phyloP scores from a whole-genome alignment of 768 basidiomycete genomes.

The Russula ochroleuca region DNA sequence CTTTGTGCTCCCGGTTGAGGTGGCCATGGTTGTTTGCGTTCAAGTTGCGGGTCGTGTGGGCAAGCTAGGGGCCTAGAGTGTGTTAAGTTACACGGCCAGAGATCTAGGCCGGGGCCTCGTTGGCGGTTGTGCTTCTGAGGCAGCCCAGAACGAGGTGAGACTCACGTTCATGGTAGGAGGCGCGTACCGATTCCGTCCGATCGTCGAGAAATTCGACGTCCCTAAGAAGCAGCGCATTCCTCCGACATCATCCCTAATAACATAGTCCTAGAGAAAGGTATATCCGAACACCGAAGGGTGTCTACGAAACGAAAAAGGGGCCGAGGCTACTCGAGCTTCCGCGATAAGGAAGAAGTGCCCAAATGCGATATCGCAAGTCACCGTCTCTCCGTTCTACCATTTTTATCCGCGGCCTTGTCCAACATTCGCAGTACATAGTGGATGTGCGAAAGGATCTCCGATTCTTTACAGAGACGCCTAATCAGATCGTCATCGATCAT shows the following conservation, averaged over 20 bases:
- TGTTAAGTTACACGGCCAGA: neutral
- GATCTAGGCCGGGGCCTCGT: constrained; percentile 3
- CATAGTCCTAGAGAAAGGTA: too few species aligned
- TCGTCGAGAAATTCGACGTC: neutral
- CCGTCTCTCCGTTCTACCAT: neutral
- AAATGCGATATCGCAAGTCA: neutral
- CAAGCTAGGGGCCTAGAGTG: neutral
- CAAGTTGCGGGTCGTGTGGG: constrained; percentile 9
- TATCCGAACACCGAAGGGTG: neutral
- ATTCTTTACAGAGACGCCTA: neutral
- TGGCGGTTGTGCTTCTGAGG: neutral
- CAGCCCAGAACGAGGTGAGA: constrained; percentile 1
- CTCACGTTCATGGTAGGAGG: neutral
- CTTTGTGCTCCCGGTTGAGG: constrained; percentile 7
- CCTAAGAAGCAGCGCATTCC: neutral
- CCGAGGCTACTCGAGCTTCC: neutral
- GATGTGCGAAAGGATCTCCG: neutral
- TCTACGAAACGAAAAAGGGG: neutral
- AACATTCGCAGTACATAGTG: too few species aligned
- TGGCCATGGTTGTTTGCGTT: constrained; percentile 6
- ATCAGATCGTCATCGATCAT: neutral
- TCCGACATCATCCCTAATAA: neutral
- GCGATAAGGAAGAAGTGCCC: neutral
- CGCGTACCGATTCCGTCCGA: too few species aligned
- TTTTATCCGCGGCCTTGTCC: too few species aligned